Evolutionary conservation across 768 basidiomycete genomes (phyloP).

Genomic region (Dioszegia crocea): DNA sequence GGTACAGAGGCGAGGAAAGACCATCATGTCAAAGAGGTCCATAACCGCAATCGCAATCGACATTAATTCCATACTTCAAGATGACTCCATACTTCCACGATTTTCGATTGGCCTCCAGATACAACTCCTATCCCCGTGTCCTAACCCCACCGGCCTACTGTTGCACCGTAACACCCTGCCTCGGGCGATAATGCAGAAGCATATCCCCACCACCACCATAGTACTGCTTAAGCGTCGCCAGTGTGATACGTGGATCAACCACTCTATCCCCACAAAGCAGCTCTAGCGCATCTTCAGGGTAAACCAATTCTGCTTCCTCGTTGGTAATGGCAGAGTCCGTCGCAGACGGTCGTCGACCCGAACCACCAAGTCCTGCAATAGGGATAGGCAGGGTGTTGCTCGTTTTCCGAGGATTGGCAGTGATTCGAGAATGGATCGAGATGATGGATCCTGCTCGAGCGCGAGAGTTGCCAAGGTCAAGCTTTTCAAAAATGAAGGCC

Average conservation of each 20-base stretch:
- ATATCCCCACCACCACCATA: conserved; percentile 47
- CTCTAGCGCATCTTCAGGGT: conserved; percentile 71
- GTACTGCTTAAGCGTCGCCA: conserved; percentile 82
- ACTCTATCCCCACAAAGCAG: conserved; percentile 81
- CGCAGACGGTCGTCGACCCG: conserved; percentile 5
- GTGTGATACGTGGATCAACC: conserved; percentile 78
- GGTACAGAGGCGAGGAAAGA: too few relatives aligned
- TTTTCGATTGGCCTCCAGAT: neutral
- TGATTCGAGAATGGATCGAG: conserved; percentile 19
- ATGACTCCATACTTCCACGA: too few relatives aligned
- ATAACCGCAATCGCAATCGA: too few relatives aligned
- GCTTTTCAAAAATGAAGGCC: conserved; percentile 73
- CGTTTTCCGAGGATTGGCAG: conserved; percentile 11
- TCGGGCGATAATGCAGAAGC: conserved; percentile 45
- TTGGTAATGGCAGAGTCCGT: neutral
- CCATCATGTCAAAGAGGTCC: too few relatives aligned
- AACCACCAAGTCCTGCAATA: neutral
- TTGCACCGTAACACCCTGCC: conserved; percentile 17
- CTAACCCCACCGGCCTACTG: neutral
- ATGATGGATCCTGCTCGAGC: conserved; percentile 13
- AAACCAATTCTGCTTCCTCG: neutral
- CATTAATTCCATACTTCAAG: too few relatives aligned
- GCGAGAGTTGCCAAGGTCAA: conserved; percentile 25
- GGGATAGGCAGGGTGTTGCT: neutral
- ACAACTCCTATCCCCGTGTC: neutral